These are phyloP conservation scores for Selenicereus undatus DNA, from an alignment of 148 eudicot species.

Conservation along the genomic window DNA sequence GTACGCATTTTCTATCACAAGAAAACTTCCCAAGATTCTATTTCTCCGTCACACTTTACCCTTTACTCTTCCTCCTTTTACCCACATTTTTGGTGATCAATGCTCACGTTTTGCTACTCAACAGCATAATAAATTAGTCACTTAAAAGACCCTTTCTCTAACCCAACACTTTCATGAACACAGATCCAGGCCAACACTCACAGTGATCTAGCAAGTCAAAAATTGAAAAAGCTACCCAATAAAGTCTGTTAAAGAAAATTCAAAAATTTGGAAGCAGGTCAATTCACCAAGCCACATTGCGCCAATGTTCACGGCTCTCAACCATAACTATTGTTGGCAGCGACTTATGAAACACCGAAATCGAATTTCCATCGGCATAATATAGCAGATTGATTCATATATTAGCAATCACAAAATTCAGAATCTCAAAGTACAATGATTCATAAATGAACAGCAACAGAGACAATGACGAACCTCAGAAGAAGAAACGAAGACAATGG, in stretches of 20 bases:
- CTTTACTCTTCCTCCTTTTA: not conserved
- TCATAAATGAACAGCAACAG: not conserved
- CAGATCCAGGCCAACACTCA: conserved; percentile 3
- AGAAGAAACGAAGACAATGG: not conserved
- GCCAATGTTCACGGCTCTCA: not conserved
- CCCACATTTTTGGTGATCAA: not conserved
- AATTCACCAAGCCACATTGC: conserved; percentile 1
- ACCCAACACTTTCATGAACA: not conserved
- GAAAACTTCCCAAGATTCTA: not conserved
- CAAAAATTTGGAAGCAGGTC: not conserved
- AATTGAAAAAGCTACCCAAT: not conserved
- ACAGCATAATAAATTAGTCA: not conserved
- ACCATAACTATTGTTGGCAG: not conserved
- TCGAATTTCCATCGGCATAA: not conserved
- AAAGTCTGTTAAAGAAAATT: too few relatives aligned
- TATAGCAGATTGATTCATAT: not conserved
- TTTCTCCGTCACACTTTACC: not conserved
- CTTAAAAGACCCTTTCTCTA: not conserved
- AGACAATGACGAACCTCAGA: conserved; percentile 4
- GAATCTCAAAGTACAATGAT: not conserved
- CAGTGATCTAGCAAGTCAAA: not conserved
- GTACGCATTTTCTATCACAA: not conserved
- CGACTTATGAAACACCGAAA: not conserved
- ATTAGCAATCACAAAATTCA: not conserved
- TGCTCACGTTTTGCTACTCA: not conserved